These are phyloP conservation scores for Mollisiaceae sp. DNA, from an alignment of 2,329 filamentous ascomycete genomes.

Conservation along the genomic window DNA sequence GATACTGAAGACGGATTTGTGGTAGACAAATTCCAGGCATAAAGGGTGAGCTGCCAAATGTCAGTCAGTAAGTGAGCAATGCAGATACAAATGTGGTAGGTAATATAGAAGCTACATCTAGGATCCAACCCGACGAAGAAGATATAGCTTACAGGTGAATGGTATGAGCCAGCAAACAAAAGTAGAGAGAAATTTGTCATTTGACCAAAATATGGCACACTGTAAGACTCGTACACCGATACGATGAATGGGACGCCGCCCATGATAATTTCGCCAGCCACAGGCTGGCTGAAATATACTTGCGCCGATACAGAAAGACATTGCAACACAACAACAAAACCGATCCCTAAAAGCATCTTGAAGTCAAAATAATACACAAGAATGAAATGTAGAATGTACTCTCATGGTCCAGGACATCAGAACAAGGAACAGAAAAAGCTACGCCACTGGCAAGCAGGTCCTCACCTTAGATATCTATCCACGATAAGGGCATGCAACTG, in stretches of 20 bases:
- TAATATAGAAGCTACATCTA: neutral
- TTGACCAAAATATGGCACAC: conserved; percentile 26
- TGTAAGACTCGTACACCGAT: conserved; percentile 16
- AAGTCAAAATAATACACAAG: conserved; percentile 8
- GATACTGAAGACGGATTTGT: conserved; percentile 24
- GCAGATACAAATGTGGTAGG: neutral
- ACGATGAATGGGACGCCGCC: conserved; percentile 25
- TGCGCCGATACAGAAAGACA: conserved; percentile 20
- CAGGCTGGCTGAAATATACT: conserved; percentile 24
- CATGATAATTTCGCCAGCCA: conserved; percentile 18
- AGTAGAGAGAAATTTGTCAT: conserved; percentile 25
- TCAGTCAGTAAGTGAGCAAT: conserved; percentile 8
- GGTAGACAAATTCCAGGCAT: conserved; percentile 23
- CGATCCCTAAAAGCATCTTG: conserved; percentile 19
- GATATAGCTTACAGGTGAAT: conserved; percentile 22
- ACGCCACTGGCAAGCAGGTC: conserved; percentile 3
- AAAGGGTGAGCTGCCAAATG: conserved; percentile 18
- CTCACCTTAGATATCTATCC: conserved; percentile 10
- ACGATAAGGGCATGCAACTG: neutral
- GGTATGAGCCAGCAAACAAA: conserved; percentile 23
- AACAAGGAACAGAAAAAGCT: conserved; percentile 6
- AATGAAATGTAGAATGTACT: conserved; percentile 3
- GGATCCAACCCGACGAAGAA: neutral
- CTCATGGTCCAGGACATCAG: conserved; percentile 9
- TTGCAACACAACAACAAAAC: conserved; percentile 18